A percentile compares a stretch with the other conserved stretches of the same genome.
Evolutionary conservation across 345 rosid species (phyloP).

Genomic region (Populus nigra): DNA sequence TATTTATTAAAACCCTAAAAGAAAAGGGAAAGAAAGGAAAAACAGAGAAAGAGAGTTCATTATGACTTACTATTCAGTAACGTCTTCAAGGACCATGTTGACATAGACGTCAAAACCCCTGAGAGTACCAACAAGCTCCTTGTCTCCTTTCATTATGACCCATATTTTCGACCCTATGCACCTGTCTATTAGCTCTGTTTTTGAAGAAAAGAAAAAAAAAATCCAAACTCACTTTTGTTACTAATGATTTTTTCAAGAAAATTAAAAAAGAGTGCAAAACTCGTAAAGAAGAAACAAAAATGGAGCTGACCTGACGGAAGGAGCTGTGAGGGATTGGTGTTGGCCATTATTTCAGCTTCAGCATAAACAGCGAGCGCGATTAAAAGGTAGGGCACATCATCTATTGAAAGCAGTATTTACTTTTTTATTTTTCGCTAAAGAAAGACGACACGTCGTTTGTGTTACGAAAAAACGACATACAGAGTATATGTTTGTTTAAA

Average conservation of each 20-base stretch:
- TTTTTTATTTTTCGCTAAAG: neutral
- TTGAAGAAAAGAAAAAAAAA: neutral
- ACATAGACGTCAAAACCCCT: slow-evolving; percentile 81
- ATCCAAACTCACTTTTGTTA: neutral
- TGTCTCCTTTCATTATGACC: slow-evolving; percentile 94
- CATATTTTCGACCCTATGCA: slow-evolving; percentile 85
- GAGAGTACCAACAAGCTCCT: slow-evolving; percentile 79
- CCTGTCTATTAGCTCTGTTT: slow-evolving; percentile 73
- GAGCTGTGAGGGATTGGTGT: slow-evolving; percentile 68
- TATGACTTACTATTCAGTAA: slow-evolving; percentile 59
- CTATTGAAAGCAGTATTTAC: neutral
- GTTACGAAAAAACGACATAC: no score
- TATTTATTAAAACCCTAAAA: neutral
- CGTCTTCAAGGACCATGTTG: slow-evolving; percentile 77
- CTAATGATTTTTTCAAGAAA: neutral
- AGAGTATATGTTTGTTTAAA: no score
- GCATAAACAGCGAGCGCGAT: neutral
- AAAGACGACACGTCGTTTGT: neutral
- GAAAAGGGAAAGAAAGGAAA: neutral
- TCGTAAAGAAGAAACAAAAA: neutral
- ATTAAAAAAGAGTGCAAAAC: neutral
- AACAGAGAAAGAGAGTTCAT: neutral
- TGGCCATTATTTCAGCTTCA: slow-evolving; percentile 44
- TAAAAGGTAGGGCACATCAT: neutral
- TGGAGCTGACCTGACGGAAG: slow-evolving; percentile 56